A percentile compares a stretch with the other conserved stretches of the same genome.
Evolutionary conservation across 371 early-diverging fungal species (phyloP).

Genomic region (Apophysomyces variabilis): DNA sequence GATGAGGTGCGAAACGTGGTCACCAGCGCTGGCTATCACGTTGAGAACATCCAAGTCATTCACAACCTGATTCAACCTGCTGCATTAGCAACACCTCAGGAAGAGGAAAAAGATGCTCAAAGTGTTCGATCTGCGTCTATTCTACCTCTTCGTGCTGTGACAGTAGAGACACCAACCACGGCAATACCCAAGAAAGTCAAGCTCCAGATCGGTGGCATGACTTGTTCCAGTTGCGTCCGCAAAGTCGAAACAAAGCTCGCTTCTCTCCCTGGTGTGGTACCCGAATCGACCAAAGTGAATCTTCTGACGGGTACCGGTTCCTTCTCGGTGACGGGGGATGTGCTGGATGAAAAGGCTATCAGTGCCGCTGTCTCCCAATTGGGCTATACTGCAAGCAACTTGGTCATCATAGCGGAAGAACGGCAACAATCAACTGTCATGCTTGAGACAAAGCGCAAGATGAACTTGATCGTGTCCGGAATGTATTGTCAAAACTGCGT

Average conservation of each 20-base stretch:
- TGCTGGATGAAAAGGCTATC: constrained; percentile 39
- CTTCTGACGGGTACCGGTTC: constrained; percentile 49
- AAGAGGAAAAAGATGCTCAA: background rate
- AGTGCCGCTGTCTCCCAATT: constrained; percentile 55
- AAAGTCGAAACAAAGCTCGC: constrained; percentile 66
- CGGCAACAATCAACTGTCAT: background rate
- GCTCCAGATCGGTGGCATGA: constrained; percentile 71
- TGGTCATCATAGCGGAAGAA: constrained; percentile 32
- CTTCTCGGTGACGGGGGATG: constrained; percentile 41
- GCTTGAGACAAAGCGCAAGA: constrained; percentile 14
- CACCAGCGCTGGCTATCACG: constrained; percentile 42
- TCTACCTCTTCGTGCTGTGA: constrained; percentile 29
- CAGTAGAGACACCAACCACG: constrained; percentile 28
- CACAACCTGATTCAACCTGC: constrained; percentile 46
- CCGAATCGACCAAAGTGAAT: constrained; percentile 44
- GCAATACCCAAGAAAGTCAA: constrained; percentile 45
- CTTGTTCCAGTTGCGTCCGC: constrained; percentile 78
- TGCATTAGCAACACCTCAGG: constrained; percentile 10
- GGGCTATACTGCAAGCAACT: constrained; percentile 63
- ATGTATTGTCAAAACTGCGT: constrained; percentile 76
- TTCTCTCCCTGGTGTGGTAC: constrained; percentile 59
- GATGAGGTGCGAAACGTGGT: constrained; percentile 30
- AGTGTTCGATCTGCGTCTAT: constrained; percentile 16
- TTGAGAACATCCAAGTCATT: constrained; percentile 51
- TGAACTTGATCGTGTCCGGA: constrained; percentile 55